phyloP scores from a whole-genome alignment of 352 stramenopile species.

The Pythium guiyangense region DNA sequence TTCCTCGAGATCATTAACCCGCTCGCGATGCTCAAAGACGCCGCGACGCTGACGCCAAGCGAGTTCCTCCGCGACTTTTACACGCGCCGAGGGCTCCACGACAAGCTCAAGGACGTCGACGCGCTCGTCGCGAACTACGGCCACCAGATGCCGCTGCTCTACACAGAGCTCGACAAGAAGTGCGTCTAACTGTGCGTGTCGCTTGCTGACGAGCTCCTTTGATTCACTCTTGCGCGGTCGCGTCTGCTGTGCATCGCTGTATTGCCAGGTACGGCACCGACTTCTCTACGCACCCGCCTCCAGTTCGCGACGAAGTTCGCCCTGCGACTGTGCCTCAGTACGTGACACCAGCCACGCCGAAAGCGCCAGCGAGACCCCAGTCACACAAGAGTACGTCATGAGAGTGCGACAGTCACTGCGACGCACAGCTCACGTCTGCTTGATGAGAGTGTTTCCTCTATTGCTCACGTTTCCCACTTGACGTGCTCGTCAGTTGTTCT shows the following conservation, averaged over 20 bases:
- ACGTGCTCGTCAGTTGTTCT: slow-evolving; percentile 59
- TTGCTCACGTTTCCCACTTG: not conserved
- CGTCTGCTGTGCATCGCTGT: too few species aligned
- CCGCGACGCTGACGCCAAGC: slow-evolving; percentile 37
- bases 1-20: slow-evolving; percentile 58
- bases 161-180: slow-evolving; percentile 68
- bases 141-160: slow-evolving; percentile 50
- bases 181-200: slow-evolving; percentile 7
- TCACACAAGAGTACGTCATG: slow-evolving; percentile 57
- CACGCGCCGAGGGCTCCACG: slow-evolving; percentile 43
- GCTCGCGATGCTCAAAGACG: slow-evolving; percentile 46
- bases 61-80: slow-evolving; percentile 79
- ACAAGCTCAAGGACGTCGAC: slow-evolving; percentile 73
- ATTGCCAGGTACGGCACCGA: slow-evolving; percentile 51
- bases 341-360: slow-evolving; percentile 20
- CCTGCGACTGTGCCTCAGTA: slow-evolving; percentile 13
- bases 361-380: slow-evolving; percentile 28
- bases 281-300: slow-evolving; percentile 47
- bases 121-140: slow-evolving; percentile 46
- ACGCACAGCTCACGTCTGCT: too few species aligned
- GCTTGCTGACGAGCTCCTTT: too few species aligned
- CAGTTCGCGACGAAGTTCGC: slow-evolving; percentile 28
- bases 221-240: too few species aligned
- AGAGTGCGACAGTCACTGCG: not conserved
- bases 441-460: too few species aligned